Percentiles rank a stretch among this genome's conserved stretches.
These are phyloP conservation scores for Morella rubra DNA, from an alignment of 306 rosid species.

Conservation along the genomic window DNA sequence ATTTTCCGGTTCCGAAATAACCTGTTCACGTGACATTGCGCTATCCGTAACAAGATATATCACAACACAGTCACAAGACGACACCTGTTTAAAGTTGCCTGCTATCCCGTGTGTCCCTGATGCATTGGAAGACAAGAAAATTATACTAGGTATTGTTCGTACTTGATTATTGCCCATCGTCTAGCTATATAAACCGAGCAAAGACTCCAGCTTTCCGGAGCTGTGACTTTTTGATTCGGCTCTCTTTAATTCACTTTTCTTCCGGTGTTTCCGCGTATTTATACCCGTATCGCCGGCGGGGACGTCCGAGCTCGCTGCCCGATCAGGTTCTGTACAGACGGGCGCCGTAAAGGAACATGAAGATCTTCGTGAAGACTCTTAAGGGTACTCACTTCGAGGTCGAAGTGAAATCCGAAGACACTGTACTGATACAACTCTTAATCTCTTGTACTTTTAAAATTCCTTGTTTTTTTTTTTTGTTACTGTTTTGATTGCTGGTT, in stretches of 20 bases:
- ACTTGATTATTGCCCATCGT: background rate
- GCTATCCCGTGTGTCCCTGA: background rate
- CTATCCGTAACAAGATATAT: background rate
- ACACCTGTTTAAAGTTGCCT: background rate
- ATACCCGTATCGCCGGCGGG: constrained; percentile 23
- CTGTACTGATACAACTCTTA: constrained; percentile 24
- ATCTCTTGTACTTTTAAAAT: background rate
- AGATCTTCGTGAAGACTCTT: constrained; percentile 72
- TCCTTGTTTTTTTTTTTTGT: background rate
- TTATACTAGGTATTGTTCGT: background rate
- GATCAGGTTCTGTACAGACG: constrained; percentile 11
- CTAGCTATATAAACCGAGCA: background rate
- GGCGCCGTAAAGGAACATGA: constrained; percentile 40
- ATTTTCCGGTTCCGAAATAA: background rate
- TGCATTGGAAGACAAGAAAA: background rate
- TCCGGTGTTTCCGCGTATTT: background rate
- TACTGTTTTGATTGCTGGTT: background rate
- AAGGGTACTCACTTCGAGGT: constrained; percentile 68
- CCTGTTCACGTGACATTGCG: background rate
- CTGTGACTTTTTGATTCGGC: constrained; percentile 14
- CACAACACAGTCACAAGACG: background rate
- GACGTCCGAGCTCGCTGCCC: constrained; percentile 22
- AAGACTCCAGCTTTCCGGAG: background rate
- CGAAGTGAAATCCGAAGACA: constrained; percentile 53
- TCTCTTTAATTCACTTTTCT: background rate